phyloP scores from a whole-genome alignment of 306 rosid genomes.

The Parietaria judaica region DNA sequence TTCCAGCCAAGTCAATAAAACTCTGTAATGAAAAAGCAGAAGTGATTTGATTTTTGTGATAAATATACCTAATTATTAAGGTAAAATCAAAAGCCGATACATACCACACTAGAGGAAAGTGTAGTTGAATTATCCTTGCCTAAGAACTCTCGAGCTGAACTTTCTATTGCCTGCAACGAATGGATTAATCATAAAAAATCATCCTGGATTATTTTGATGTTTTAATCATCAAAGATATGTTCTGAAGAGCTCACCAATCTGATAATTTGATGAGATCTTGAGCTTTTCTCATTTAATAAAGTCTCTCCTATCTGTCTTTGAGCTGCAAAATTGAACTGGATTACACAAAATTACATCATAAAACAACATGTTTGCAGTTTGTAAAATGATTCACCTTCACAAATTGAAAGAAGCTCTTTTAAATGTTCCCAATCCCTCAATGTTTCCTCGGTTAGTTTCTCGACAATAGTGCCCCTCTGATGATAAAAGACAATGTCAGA shows the following conservation, averaged over 20 bases:
- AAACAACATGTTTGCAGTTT: conserved; percentile 12
- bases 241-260: conserved; percentile 50
- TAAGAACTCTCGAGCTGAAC: conserved; percentile 93
- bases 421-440: conserved; percentile 86
- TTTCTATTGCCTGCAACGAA: conserved; percentile 75
- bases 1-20: conserved; percentile 95
- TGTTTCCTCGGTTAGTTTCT: conserved; percentile 85
- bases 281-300: conserved; percentile 79
- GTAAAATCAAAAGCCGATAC: neutral
- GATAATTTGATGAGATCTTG: conserved; percentile 97
- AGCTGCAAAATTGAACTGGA: conserved; percentile 46
- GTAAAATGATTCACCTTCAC: conserved; percentile 65
- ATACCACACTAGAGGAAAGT: conserved; percentile 91
- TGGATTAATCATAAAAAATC: neutral
- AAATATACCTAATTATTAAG: neutral
- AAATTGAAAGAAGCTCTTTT: conserved; percentile 69
- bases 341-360: conserved; percentile 16
- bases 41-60: conserved; percentile 1
- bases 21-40: conserved; percentile 50
- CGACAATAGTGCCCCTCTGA: conserved; percentile 81
- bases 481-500: conserved; percentile 24
- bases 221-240: conserved; percentile 2
- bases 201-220: conserved; percentile 10
- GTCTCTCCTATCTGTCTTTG: conserved; percentile 99
- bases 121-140: conserved; percentile 91